Base-by-base conservation (phyloP, 2,329 filamentous ascomycete species). In the Fusarium sp. region DNA sequence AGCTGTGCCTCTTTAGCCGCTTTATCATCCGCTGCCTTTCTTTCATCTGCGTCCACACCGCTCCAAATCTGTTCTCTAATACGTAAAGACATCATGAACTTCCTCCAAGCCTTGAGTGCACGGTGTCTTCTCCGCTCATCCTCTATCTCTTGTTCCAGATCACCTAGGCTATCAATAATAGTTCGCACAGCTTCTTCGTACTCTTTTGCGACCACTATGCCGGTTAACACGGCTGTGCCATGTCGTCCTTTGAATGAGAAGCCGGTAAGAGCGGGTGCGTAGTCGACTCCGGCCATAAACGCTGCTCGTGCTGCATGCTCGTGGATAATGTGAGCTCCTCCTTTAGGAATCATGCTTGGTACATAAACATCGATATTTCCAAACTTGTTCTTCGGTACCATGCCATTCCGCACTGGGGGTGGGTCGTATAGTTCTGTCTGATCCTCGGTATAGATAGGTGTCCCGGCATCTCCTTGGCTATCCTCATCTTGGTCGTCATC, bases 281-380 rank as follows among this genome's bases (percentile, higher is more conserved):
- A 97, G 82, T 98, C 95, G 24, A 98, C 87, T 0, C 91, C 91
- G 3, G 98, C 82, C 4, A 95, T 83, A 64, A 89, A 90, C 2
- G 95, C 94, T 4, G 96, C 96, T 57, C 89, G 89, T 4, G 89
- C 85, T 3, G 93, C 92, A 57, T 92, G 78, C 52, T 88, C 83
- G 66, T 87, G 83, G 11, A 82, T 77, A 30, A 98, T 85, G 80
- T 98, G 94, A 5, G 90, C 88, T 4, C 94, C 95, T 0, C 96
- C 96, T 45, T 84, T 83, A 0, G 96, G 96, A 1, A 98, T 87
- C 96, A 99, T 98, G 70, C 91, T 94, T 0, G 94, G 92, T 17
- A 98, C 95, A 80, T 96, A 98, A 44, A 97, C 89, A 78, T 98
- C 96, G 67, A 98, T 92, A 79, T 99, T 99, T 17, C 95, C 95